phyloP scores from a whole-genome alignment of 495 filamentous ascomycete species.

The Podospora didyma region DNA sequence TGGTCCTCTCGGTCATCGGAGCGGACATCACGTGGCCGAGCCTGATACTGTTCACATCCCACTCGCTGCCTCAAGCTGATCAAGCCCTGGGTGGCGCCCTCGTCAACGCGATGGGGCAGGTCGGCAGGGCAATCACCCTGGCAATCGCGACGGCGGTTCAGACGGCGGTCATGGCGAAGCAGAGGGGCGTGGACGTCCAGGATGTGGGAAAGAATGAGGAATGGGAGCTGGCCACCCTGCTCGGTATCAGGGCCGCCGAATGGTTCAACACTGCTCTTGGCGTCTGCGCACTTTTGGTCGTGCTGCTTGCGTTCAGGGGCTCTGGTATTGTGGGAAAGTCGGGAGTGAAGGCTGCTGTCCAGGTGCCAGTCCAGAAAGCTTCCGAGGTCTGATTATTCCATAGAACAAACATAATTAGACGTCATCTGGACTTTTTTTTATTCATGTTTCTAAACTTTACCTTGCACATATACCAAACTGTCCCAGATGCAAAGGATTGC shows the following conservation, averaged over 20 bases:
- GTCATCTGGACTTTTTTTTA: too few relatives aligned
- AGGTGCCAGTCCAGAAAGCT: too few relatives aligned
- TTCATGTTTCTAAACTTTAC: too few relatives aligned
- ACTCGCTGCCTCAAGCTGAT: slow-evolving; percentile 53
- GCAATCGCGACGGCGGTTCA: slow-evolving; percentile 56
- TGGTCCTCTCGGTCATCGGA: slow-evolving; percentile 55
- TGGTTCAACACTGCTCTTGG: slow-evolving; percentile 51
- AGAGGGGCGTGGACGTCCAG: slow-evolving; percentile 35
- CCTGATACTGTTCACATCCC: slow-evolving; percentile 56
- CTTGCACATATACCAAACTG: too few relatives aligned
- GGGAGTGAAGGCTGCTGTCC: too few relatives aligned
- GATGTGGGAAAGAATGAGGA: slow-evolving; percentile 28
- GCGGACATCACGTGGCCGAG: slow-evolving; percentile 57
- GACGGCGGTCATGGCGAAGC: slow-evolving; percentile 46
- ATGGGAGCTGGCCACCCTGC: slow-evolving; percentile 41
- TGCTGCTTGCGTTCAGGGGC: slow-evolving; percentile 39
- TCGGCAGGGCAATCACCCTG: slow-evolving; percentile 54
- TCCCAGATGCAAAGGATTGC: too few relatives aligned
- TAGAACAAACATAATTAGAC: too few relatives aligned
- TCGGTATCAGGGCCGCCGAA: slow-evolving; percentile 48
- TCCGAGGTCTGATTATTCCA: too few relatives aligned
- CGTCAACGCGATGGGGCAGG: slow-evolving; percentile 55
- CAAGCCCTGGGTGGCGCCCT: slow-evolving; percentile 59
- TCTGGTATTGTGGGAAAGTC: slow-evolving; percentile 45
- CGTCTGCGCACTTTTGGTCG: slow-evolving; percentile 31